phyloP scores from a whole-genome alignment of 345 rosid genomes.

The Dimocarpus longan region DNA sequence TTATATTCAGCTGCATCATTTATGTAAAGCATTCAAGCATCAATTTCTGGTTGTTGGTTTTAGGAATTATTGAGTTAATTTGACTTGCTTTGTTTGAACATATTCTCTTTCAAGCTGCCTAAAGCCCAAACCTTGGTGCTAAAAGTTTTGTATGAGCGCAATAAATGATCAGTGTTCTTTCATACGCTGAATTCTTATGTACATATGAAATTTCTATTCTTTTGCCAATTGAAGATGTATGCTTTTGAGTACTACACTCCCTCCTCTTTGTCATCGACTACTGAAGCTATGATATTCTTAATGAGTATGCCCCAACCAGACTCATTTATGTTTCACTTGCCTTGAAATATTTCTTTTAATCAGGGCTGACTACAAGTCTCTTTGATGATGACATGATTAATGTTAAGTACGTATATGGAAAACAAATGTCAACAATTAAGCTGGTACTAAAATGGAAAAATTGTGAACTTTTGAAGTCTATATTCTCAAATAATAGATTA shows the following conservation, averaged over 20 bases:
- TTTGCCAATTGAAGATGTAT: neutral
- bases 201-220: neutral
- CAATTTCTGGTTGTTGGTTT: neutral
- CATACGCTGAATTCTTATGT: neutral
- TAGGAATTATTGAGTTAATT: neutral
- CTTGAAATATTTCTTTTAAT: neutral
- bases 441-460: neutral
- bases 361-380: neutral
- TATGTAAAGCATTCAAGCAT: neutral
- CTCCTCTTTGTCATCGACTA: neutral
- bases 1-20: neutral
- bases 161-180: neutral
- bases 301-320: neutral
- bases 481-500: neutral
- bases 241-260: no score
- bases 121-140: neutral
- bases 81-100: neutral
- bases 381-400: neutral
- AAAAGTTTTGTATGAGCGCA: neutral
- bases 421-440: neutral
- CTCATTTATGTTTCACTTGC: neutral
- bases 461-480: neutral
- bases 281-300: neutral
- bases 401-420: conserved; percentile 1
- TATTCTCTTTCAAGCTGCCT: neutral